Conservation (phyloP, 805 yeast genomes). For the Zygoascus ofunaensis region DNA sequence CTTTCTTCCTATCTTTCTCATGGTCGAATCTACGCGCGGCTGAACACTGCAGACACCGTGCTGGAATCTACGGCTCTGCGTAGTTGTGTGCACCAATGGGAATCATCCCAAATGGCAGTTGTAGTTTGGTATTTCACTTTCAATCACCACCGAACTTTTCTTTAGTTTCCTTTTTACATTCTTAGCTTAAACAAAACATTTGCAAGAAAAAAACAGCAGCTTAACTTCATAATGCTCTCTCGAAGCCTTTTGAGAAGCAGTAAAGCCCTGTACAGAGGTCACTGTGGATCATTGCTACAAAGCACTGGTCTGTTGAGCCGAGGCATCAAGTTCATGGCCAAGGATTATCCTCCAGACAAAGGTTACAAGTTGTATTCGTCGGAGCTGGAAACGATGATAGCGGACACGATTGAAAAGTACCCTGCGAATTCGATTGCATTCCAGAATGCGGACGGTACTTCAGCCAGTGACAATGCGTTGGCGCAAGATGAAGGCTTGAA, state of each 20-base stretch:
- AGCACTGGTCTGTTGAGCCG: conserved; percentile 2
- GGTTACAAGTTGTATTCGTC: conserved; percentile 16
- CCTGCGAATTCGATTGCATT: conserved; percentile 60
- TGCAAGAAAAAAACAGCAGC: too few relatives aligned
- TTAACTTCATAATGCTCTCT: conserved; percentile 4
- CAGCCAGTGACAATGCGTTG: background rate
- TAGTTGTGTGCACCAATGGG: background rate
- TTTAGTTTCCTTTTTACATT: too few relatives aligned
- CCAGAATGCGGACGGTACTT: conserved; percentile 51
- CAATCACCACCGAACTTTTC: too few relatives aligned
- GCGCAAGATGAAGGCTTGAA: conserved; percentile 29
- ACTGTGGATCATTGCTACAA: background rate
- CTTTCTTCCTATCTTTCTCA: too few relatives aligned
- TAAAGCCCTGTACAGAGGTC: background rate
- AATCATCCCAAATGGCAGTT: background rate
- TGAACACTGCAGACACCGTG: too few relatives aligned
- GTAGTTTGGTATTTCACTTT: too few relatives aligned
- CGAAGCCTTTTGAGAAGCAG: background rate
- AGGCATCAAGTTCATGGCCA: conserved; percentile 13
- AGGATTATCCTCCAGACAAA: conserved; percentile 15
- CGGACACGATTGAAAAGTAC: conserved; percentile 50
- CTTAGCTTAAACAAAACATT: too few relatives aligned
- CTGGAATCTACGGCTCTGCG: background rate
- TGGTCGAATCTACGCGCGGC: too few relatives aligned
- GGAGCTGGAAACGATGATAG: conserved; percentile 39